phyloP scores from a whole-genome alignment of 495 filamentous ascomycete species.

The Chaetomium tenue region DNA sequence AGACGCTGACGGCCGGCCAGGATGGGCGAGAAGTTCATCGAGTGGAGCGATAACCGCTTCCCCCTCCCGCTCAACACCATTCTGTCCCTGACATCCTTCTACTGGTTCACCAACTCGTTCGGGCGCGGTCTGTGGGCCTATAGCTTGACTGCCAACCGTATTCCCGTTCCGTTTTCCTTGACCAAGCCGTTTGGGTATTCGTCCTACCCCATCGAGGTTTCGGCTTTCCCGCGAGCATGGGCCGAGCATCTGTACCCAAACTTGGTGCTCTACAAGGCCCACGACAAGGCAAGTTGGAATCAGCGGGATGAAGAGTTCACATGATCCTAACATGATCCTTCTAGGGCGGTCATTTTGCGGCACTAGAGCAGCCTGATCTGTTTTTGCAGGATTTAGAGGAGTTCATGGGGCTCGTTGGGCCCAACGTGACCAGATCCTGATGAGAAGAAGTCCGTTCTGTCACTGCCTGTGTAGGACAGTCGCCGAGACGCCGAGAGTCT shows the following conservation, averaged over 20 bases:
- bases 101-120: slow-evolving; percentile 65
- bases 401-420: slow-evolving; percentile 39
- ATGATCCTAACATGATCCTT: background rate
- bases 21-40: slow-evolving; percentile 66
- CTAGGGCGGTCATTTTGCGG: slow-evolving; percentile 63
- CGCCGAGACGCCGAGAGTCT: background rate
- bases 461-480: background rate
- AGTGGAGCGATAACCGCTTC: slow-evolving; percentile 55
- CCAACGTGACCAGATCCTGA: slow-evolving; percentile 9
- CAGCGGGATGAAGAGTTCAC: background rate
- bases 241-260: slow-evolving; percentile 43
- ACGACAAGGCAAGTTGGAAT: slow-evolving; percentile 40
- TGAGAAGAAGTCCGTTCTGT: background rate
- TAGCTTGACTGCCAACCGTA: slow-evolving; percentile 11
- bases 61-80: slow-evolving; percentile 54
- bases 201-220: slow-evolving; percentile 56
- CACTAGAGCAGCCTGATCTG: slow-evolving; percentile 48
- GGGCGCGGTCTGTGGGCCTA: slow-evolving; percentile 54
- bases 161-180: slow-evolving; percentile 40
- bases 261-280: slow-evolving; percentile 28
- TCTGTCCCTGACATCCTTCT: slow-evolving; percentile 57
- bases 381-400: slow-evolving; percentile 58
- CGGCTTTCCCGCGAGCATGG: slow-evolving; percentile 51
- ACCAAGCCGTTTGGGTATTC: slow-evolving; percentile 60
- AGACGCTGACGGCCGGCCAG: slow-evolving; percentile 30